These are phyloP conservation scores for Adenanthera pavonina DNA, from an alignment of 306 rosid genomes.

Conservation along the genomic window DNA sequence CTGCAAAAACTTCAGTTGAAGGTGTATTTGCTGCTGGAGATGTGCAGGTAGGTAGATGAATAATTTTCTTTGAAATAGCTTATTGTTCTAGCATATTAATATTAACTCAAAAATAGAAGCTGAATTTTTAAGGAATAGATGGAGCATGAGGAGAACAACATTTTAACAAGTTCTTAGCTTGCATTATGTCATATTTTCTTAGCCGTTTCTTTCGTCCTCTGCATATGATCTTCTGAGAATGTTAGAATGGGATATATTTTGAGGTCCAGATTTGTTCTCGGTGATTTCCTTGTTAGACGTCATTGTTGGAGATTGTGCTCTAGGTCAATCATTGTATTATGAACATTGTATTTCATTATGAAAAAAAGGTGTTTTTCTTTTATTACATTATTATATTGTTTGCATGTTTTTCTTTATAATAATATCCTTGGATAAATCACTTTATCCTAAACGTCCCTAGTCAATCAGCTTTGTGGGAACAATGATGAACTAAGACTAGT, in stretches of 20 bases:
- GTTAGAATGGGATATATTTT: neutral
- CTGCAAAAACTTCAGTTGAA: constrained; percentile 64
- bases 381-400: too few relatives aligned
- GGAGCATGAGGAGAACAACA: constrained; percentile 17
- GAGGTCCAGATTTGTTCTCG: neutral
- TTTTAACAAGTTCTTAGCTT: constrained; percentile 20
- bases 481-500: too few relatives aligned
- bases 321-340: too few relatives aligned
- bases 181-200: constrained; percentile 4
- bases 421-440: too few relatives aligned
- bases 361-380: too few relatives aligned
- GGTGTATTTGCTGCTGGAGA: constrained; percentile 78
- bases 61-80: constrained; percentile 12
- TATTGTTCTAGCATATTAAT: constrained; percentile 6
- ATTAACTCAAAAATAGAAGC: neutral
- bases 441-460: too few relatives aligned
- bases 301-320: too few relatives aligned
- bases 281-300: neutral
- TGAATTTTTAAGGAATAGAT: neutral
- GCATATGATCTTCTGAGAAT: constrained; percentile 27
- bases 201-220: neutral
- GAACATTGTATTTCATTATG: too few relatives aligned
- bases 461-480: too few relatives aligned
- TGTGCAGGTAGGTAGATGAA: constrained; percentile 58
- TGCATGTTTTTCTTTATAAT: too few relatives aligned